These are phyloP conservation scores for Schizophyllum amplum DNA, from an alignment of 1,284 basidiomycete genomes.

Conservation along the genomic window DNA sequence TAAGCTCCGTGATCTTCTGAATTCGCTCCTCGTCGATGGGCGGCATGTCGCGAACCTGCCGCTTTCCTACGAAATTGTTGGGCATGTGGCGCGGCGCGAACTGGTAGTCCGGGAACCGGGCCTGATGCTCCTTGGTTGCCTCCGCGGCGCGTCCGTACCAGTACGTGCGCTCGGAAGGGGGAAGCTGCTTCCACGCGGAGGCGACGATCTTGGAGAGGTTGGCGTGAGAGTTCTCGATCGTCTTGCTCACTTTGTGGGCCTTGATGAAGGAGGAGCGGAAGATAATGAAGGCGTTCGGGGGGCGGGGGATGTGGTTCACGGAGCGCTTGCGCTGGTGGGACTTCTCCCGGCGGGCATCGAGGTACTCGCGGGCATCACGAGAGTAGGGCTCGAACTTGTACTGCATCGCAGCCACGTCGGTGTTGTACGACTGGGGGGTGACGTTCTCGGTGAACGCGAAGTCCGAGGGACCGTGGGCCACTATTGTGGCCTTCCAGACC, in stretches of 20 bases:
- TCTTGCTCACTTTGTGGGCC: conserved; percentile 65
- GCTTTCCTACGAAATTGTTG: conserved; percentile 24
- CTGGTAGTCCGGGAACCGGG: conserved; percentile 69
- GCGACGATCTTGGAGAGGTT: conserved; percentile 61
- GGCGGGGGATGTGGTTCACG: conserved; percentile 70
- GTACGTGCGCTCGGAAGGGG: conserved; percentile 51
- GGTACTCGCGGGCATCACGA: background rate
- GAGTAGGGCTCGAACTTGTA: background rate
- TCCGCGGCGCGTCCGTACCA: conserved; percentile 72
- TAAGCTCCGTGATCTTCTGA: conserved; percentile 57
- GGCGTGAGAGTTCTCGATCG: conserved; percentile 74
- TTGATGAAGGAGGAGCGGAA: conserved; percentile 86
- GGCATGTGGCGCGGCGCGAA: conserved; percentile 40
- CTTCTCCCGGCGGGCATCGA: background rate
- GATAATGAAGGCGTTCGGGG: conserved; percentile 92
- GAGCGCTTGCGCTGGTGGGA: conserved; percentile 17
- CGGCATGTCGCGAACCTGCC: conserved; percentile 38
- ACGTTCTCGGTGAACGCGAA: background rate
- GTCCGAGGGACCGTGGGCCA: background rate
- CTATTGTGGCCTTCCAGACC: background rate
- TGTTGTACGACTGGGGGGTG: background rate
- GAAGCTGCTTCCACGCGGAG: conserved; percentile 53
- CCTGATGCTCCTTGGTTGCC: conserved; percentile 72
- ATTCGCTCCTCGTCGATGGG: conserved; percentile 45
- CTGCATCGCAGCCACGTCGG: background rate